Evolutionary conservation across 169 alveolate species (phyloP), one percentile per base, ranked within the genome.

Genomic region (Cryptosporidium baileyi): DNA sequence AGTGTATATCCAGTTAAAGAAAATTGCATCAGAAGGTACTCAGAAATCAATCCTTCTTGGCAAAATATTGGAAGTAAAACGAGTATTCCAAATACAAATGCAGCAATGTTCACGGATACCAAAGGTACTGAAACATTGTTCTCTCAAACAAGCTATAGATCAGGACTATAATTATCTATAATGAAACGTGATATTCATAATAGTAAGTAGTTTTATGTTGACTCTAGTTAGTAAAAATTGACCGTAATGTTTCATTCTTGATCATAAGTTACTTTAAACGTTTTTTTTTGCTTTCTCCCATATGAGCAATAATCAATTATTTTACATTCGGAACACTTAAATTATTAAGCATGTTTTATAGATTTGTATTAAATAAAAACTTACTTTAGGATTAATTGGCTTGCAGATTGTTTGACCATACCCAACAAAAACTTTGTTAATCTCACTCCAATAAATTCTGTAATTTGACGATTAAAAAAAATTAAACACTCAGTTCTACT

Each of bases 331-430:
- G 28, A 34, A 41, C 85, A 74, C 85, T 74, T 11, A 8, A 22
- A 17, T 4, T 52, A 7, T 26, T 32, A 28, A 9, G 36, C 17
- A 11, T 15, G 41, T 17, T 44, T 41, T 17, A 11, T 22, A 13
- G 43, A 17, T 36, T 9, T 13, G 3, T 38, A n/a, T 19, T n/a
- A n/a, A n/a, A n/a, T n/a, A n/a, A n/a, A n/a, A 28, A 45, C 60
- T 74, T 74, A 74, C 85, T 65, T 80, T 62, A 28, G 96, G 96
- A 19, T 82, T 81, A 47, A 89, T 63, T 51, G 98, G 94, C 79
- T 89, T 95, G 80, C 99, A 97, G 28, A 96, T 93, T 13, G 95
- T 95, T 88, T 97, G 97, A 0, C 99, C 99, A 89, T 95, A 96
- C 1, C 99, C 99, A 7, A 96, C 99, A 51, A 97, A 82, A 41